Percentiles rank a stretch among this genome's conserved stretches.
Evolutionary conservation across 2,329 filamentous ascomycete species (phyloP).

Genomic region (Coniochaeta ligniaria): DNA sequence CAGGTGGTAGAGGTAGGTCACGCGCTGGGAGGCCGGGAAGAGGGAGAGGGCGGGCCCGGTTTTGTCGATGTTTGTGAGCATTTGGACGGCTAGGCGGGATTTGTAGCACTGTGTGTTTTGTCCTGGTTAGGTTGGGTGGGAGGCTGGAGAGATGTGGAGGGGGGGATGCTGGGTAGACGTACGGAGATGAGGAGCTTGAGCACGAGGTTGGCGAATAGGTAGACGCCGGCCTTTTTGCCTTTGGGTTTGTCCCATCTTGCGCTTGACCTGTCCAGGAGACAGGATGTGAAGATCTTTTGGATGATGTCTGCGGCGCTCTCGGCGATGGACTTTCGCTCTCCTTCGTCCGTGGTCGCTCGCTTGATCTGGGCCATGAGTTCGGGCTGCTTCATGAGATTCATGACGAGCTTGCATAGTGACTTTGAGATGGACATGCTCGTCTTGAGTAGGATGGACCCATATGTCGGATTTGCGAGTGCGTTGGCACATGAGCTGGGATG

Average conservation of each 20-base stretch:
- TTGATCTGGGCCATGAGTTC: conserved; percentile 65
- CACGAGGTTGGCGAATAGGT: conserved; percentile 86
- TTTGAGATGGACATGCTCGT: conserved; percentile 78
- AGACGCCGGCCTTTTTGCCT: conserved; percentile 81
- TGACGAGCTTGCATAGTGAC: conserved; percentile 73
- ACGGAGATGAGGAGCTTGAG: conserved; percentile 81
- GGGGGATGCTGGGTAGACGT: conserved; percentile 16
- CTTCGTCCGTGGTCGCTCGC: conserved; percentile 45
- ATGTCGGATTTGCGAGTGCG: conserved; percentile 70
- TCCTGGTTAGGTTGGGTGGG: conserved; percentile 2
- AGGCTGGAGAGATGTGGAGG: not conserved
- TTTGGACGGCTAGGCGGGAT: conserved; percentile 75
- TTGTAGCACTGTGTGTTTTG: conserved; percentile 58
- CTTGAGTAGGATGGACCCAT: conserved; percentile 75
- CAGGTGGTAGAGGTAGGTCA: conserved; percentile 92
- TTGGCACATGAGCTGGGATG: conserved; percentile 66
- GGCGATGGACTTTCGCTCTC: conserved; percentile 69
- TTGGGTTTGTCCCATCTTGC: conserved; percentile 62
- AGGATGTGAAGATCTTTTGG: conserved; percentile 85
- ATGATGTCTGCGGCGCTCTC: conserved; percentile 85
- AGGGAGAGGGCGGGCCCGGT: conserved; percentile 73
- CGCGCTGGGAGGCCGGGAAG: conserved; percentile 79
- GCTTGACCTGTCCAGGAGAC: conserved; percentile 71
- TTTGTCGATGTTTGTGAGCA: conserved; percentile 81
- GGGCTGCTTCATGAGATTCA: conserved; percentile 74